These are phyloP conservation scores for Solanum appendiculatum DNA, from an alignment of 257 asterid species.

Conservation along the genomic window DNA sequence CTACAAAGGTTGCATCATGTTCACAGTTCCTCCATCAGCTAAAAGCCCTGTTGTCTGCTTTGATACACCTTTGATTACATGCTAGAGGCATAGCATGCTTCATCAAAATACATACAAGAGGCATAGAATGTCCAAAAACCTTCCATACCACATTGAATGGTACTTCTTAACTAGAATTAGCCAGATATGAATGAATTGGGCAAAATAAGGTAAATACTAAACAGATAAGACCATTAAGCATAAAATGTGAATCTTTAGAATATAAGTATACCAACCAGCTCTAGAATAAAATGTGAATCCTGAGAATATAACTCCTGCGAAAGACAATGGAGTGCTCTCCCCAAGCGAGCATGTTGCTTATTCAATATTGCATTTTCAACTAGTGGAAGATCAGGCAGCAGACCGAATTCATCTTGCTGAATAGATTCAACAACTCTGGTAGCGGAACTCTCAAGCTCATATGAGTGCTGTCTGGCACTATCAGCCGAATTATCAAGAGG, in stretches of 20 bases:
- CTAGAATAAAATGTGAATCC: constrained; percentile 95
- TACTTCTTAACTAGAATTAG: not conserved
- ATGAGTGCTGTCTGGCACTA: not conserved
- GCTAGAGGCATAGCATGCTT: not conserved
- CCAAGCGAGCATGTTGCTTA: constrained; percentile 96
- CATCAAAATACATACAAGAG: not conserved
- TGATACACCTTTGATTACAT: not conserved
- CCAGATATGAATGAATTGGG: not conserved
- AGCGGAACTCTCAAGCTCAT: constrained; percentile 23
- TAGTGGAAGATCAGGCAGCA: constrained; percentile 47
- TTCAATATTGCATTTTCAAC: constrained; percentile 59
- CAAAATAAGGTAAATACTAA: not conserved
- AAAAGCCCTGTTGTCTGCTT: not conserved
- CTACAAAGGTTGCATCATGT: not conserved
- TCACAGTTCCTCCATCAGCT: not conserved
- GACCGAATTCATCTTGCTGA: constrained; percentile 83
- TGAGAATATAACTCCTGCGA: constrained; percentile 95
- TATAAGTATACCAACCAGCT: constrained; percentile 63
- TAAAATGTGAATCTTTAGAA: constrained; percentile 92
- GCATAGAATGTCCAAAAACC: not conserved
- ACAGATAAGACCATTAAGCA: constrained; percentile 4
- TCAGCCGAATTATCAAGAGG: constrained; percentile 8
- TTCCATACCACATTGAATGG: not conserved
- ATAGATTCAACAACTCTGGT: constrained; percentile 53
- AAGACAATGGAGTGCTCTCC: constrained; percentile 97